A percentile compares a stretch with the other conserved stretches of the same genome.
phyloP scores from a whole-genome alignment of 2,329 filamentous ascomycete genomes.

The Cercospora sesami region DNA sequence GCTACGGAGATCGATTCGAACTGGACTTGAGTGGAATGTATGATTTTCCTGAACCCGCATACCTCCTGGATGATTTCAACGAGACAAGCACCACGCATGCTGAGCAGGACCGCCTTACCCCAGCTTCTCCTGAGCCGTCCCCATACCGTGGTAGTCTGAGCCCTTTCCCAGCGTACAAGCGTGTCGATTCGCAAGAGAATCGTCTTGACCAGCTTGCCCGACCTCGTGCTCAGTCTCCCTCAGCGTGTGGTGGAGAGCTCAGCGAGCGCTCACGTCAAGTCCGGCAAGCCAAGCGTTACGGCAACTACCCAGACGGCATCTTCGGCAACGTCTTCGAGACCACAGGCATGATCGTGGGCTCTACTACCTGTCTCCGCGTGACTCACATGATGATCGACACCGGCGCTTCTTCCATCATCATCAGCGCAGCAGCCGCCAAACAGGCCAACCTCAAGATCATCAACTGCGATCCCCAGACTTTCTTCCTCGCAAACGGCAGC shows the following conservation, averaged over 20 bases:
- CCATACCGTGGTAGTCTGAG: too few relatives aligned
- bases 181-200: too few relatives aligned
- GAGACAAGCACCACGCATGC: too few relatives aligned
- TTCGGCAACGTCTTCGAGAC: constrained; percentile 10
- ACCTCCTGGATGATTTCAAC: too few relatives aligned
- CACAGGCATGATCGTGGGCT: constrained; percentile 10
- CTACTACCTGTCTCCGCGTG: neutral
- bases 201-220: neutral
- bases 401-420: constrained; percentile 10
- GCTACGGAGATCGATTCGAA: too few relatives aligned
- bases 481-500: neutral
- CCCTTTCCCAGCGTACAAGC: too few relatives aligned
- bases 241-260: neutral
- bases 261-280: neutral
- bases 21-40: too few relatives aligned
- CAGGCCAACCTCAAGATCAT: neutral
- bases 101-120: too few relatives aligned
- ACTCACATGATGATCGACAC: constrained; percentile 18
- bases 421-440: constrained; percentile 6
- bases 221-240: neutral
- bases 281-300: neutral
- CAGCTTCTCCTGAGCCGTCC: too few relatives aligned
- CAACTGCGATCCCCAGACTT: constrained; percentile 2
- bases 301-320: neutral
- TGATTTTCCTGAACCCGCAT: too few relatives aligned